These are phyloP conservation scores for Aureobasidium sp. DNA, from an alignment of 2,329 filamentous ascomycete genomes.

Conservation along the genomic window DNA sequence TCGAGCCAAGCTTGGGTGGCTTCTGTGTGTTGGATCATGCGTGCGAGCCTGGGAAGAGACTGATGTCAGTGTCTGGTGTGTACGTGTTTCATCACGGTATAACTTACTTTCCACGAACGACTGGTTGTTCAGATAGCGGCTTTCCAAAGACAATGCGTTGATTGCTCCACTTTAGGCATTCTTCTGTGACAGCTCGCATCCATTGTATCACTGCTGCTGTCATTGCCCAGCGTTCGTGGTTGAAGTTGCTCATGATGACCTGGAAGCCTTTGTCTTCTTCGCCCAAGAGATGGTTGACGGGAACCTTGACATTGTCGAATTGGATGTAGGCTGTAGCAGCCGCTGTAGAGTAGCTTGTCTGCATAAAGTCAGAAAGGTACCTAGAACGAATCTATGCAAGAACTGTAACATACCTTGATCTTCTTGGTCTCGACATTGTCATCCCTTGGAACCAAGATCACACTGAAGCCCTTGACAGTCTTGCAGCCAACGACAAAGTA, in stretches of 20 bases:
- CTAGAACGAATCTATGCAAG: not conserved
- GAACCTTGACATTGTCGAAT: constrained; percentile 81
- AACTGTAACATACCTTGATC: constrained; percentile 46
- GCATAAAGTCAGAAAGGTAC: not conserved
- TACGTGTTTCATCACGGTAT: constrained; percentile 18
- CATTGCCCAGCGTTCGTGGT: constrained; percentile 49
- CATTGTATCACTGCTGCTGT: constrained; percentile 52
- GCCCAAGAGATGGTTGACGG: constrained; percentile 67
- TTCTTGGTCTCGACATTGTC: constrained; percentile 68
- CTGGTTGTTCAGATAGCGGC: constrained; percentile 72
- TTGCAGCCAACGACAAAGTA: constrained; percentile 77
- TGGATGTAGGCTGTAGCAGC: constrained; percentile 74
- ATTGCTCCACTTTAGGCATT: constrained; percentile 82
- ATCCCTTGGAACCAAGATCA: constrained; percentile 64
- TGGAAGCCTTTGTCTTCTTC: constrained; percentile 79
- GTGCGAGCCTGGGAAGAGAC: constrained; percentile 49
- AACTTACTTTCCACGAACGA: constrained; percentile 61
- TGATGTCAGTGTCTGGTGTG: constrained; percentile 23
- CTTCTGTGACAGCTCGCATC: constrained; percentile 64
- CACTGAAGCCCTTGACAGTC: constrained; percentile 70
- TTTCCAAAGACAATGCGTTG: constrained; percentile 80
- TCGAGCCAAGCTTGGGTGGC: constrained; percentile 82
- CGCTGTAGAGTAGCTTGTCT: constrained; percentile 67
- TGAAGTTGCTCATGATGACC: constrained; percentile 81
- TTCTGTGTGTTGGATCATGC: constrained; percentile 77